Base-by-base conservation (phyloP, 495 filamentous ascomycete species). In the Penicillium canariense region DNA sequence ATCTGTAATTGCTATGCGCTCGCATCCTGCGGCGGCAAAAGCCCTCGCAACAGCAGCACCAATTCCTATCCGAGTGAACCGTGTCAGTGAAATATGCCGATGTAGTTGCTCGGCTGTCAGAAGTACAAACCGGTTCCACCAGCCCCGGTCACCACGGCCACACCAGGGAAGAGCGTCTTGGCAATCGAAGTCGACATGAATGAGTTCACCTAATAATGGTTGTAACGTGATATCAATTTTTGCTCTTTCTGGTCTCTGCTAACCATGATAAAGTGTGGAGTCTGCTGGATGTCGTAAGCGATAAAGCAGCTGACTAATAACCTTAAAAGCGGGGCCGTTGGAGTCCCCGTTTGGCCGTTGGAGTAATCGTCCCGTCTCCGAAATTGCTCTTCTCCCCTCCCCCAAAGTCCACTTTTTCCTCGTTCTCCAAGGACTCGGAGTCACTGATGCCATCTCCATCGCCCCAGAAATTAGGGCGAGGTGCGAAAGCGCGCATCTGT, bases 21-120 rank as follows among this genome's bases (percentile, higher is more conserved):
- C 28, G 66, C 78, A 82, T n/a, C 81, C 80, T 42, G 72, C 72
- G 2, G 60, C 51, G 0, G 75, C 79, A 60, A 84, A 84, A 0
- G 69, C 72, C 17, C 66, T 69, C n/a, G 78, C 77, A 8, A 71
- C 71, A 3, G 77, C 77, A 4, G 74, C 73, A n/a, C 80, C 81
- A 62, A 83, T 84, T 25, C 81, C 80, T 82, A 26, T 25, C 11
- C 2, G n/a, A 4, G n/a, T 35, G 27, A 25, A 32, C 8, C 5
- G 15, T 34, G 49, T 42, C 8, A 25, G 34, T 43, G 10, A 11
- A 27, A n/a, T 36, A 35, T 38, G 40, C 48, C n/a, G 6, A 44
- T 42, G 12, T 17, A 12, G 35, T 53, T 32, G 14, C 6, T 35
- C 22, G 22, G 28, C 39, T 25, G 31, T 45, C 2, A 2, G 15